Conservation (phyloP, 768 basidiomycete genomes). For the Mycena indigotica region DNA sequence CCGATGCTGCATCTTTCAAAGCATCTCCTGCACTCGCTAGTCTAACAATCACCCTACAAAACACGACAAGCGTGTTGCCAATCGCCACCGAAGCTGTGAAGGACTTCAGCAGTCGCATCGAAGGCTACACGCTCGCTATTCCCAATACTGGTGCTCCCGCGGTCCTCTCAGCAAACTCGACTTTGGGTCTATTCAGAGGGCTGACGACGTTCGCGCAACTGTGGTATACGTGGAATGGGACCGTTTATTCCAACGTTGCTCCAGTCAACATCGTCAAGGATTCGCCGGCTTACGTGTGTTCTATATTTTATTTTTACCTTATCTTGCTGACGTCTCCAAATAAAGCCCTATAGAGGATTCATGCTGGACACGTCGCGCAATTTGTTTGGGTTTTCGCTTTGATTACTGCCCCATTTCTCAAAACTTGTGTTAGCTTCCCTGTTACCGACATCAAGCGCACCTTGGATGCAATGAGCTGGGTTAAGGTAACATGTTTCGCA, state of each 20-base stretch:
- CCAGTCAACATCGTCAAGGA: slow-evolving; percentile 62
- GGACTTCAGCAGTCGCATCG: slow-evolving; percentile 52
- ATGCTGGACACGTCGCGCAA: slow-evolving; percentile 83
- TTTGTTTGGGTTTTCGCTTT: slow-evolving; percentile 47
- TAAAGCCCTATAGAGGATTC: slow-evolving; percentile 71
- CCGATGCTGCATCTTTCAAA: slow-evolving; percentile 41
- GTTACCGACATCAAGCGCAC: slow-evolving; percentile 67
- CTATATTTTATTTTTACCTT: neutral
- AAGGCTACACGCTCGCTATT: slow-evolving; percentile 61
- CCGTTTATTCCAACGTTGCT: slow-evolving; percentile 54
- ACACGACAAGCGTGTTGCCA: slow-evolving; percentile 34
- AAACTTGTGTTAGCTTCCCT: slow-evolving; percentile 48
- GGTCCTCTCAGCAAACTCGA: slow-evolving; percentile 58
- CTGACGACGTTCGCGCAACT: slow-evolving; percentile 77
- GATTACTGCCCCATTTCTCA: neutral
- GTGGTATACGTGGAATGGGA: slow-evolving; percentile 55
- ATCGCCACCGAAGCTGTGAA: slow-evolving; percentile 58
- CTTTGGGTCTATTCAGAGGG: slow-evolving; percentile 69
- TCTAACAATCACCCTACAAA: slow-evolving; percentile 46
- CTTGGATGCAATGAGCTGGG: slow-evolving; percentile 75
- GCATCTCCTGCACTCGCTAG: slow-evolving; percentile 44
- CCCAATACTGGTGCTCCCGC: slow-evolving; percentile 58
- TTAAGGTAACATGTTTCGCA: slow-evolving; percentile 58
- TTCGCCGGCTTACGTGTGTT: slow-evolving; percentile 63
- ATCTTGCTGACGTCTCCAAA: neutral